Percentiles rank a stretch among this genome's conserved stretches.
These are phyloP conservation scores for Yarrowia bubula DNA, from an alignment of 805 yeast species.

Conservation along the genomic window DNA sequence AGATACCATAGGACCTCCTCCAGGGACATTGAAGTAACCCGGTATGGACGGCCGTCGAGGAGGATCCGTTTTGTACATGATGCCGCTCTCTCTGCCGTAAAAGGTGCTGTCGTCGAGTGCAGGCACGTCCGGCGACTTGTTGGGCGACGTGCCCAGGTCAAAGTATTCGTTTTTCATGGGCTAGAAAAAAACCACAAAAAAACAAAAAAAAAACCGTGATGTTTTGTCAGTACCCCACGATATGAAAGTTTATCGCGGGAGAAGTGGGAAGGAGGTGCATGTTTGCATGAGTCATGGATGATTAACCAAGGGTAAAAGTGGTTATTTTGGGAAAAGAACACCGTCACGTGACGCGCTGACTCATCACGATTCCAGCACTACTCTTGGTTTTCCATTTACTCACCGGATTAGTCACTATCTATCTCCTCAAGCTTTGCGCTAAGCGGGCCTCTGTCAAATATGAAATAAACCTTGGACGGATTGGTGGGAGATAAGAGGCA, in stretches of 20 bases:
- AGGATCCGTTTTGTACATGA: constrained; percentile 9
- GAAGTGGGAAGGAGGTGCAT: not conserved
- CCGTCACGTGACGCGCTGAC: not conserved
- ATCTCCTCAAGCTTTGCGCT: not conserved
- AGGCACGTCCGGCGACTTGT: constrained; percentile 11
- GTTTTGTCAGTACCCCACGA: constrained; percentile 7
- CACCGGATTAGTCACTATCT: not conserved
- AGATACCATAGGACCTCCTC: not conserved
- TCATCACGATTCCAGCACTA: no score
- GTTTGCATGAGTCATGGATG: no score
- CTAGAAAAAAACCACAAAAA: not conserved
- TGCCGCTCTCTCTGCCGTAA: constrained; percentile 8
- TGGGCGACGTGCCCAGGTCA: constrained; percentile 2
- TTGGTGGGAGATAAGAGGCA: constrained; percentile 8
- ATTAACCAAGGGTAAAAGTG: no score
- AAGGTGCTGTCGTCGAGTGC: constrained; percentile 11
- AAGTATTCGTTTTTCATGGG: not conserved
- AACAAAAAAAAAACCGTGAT: not conserved
- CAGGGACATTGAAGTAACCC: not conserved
- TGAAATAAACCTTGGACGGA: not conserved
- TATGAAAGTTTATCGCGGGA: not conserved
- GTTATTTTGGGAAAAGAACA: no score
- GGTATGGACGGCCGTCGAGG: constrained; percentile 21
- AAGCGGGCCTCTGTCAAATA: not conserved
- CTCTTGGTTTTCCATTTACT: no score